Evolutionary conservation across 805 yeast species (phyloP).

Genomic region (Myxozyma neglecta): DNA sequence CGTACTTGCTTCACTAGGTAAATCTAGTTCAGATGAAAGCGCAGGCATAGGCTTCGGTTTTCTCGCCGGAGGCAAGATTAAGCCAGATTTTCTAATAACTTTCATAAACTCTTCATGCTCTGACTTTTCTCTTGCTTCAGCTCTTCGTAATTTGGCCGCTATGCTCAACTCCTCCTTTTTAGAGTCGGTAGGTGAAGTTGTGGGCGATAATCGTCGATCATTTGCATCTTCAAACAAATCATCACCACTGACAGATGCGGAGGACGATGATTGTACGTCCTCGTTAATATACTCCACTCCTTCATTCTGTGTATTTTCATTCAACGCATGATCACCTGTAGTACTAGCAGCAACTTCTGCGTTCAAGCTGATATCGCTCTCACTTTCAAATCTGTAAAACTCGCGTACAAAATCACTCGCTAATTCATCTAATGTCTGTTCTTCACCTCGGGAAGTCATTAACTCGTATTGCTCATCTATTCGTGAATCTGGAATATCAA

Average conservation of each 20-base stretch:
- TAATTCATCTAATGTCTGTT: constrained; percentile 1
- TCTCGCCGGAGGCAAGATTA: constrained; percentile 9
- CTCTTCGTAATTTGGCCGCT: neutral
- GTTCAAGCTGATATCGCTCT: constrained; percentile 4
- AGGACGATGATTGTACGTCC: neutral
- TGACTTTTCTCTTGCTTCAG: neutral
- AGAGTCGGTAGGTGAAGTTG: neutral
- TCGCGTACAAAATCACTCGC: constrained; percentile 28
- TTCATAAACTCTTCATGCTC: neutral
- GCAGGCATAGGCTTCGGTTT: neutral
- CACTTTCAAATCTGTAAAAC: constrained; percentile 21
- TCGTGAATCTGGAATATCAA: constrained; percentile 6
- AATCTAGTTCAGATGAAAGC: neutral
- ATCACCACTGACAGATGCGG: neutral
- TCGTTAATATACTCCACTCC: neutral
- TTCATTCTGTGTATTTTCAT: neutral
- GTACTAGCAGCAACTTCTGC: neutral
- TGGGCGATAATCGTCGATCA: constrained; percentile 1
- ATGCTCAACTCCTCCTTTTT: neutral
- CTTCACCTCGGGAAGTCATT: neutral
- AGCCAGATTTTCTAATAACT: constrained; percentile 4
- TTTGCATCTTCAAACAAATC: constrained; percentile 4
- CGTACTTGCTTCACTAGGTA: constrained; percentile 6
- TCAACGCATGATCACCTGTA: neutral
- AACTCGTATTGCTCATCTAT: neutral